Percentiles rank a stretch among this genome's conserved stretches.
Evolutionary conservation across 441 rosid species (phyloP).

Genomic region (Erodium trifolium): DNA sequence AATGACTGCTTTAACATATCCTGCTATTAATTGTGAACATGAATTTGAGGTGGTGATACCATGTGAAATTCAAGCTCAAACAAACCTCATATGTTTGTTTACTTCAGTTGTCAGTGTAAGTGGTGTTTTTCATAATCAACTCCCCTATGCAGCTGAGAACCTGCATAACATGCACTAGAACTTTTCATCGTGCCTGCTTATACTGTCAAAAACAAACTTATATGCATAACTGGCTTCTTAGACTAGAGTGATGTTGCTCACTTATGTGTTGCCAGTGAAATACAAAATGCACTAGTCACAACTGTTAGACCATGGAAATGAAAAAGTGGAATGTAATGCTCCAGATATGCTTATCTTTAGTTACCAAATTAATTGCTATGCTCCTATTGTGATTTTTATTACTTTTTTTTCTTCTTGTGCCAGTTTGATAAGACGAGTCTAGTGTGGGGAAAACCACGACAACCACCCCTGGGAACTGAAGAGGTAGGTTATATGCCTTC

Average conservation of each 20-base stretch:
- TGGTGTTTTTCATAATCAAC: neutral
- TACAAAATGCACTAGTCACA: conserved; percentile 8
- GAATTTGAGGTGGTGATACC: neutral
- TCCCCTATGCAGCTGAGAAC: neutral
- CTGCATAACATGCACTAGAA: neutral
- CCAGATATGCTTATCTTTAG: neutral
- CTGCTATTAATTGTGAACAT: neutral
- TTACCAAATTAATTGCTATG: neutral
- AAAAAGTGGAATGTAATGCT: conserved; percentile 11
- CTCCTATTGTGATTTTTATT: neutral
- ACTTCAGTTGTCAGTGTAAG: neutral
- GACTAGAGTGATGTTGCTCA: neutral
- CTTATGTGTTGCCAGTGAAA: neutral
- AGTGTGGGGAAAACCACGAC: conserved; percentile 94
- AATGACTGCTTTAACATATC: conserved; percentile 2
- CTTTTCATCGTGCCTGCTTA: neutral
- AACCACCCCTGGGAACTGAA: conserved; percentile 54
- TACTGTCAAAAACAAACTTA: too few species aligned
- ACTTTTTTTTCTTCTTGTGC: conserved; percentile 24
- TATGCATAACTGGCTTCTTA: neutral
- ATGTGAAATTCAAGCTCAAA: neutral
- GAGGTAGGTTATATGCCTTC: conserved; percentile 45
- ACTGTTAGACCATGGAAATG: neutral
- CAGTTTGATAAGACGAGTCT: conserved; percentile 73
- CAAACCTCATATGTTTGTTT: too few species aligned